Evolutionary conservation across 73 alveolate genomes (phyloP).

Genomic region (Tetrahymena thermophila): DNA sequence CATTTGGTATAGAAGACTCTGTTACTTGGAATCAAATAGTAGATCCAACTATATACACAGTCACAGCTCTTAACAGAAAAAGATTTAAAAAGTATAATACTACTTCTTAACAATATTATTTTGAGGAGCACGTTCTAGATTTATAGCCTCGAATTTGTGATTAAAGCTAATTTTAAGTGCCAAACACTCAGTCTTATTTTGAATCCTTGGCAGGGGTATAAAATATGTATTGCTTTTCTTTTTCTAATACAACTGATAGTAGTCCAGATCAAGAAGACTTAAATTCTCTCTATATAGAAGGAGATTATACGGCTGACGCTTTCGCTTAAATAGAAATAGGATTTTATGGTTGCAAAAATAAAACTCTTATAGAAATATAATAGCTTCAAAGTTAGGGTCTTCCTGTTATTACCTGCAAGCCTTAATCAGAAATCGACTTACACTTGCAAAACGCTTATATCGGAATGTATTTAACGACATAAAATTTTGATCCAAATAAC

Average conservation of each 20-base stretch:
- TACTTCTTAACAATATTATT: not conserved
- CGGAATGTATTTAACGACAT: not conserved
- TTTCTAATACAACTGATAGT: not conserved
- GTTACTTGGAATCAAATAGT: not conserved
- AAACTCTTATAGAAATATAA: not conserved
- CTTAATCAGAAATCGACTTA: not conserved
- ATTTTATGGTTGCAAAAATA: not conserved
- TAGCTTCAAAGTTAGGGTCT: not conserved
- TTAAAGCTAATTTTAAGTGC: not conserved
- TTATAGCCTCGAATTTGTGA: not conserved
- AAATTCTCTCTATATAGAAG: not conserved
- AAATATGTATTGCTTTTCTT: not conserved
- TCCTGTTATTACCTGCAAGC: not conserved
- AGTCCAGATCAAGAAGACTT: not conserved
- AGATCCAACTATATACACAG: not conserved
- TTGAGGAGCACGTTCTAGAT: not conserved
- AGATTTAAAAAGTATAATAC: not conserved
- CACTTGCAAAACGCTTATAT: not conserved
- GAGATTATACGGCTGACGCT: not conserved
- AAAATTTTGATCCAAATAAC: not conserved
- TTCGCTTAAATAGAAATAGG: not conserved
- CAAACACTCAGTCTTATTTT: not conserved
- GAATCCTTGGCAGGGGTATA: not conserved
- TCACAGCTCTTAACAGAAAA: not conserved
- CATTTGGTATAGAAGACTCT: not conserved